Percentiles rank a stretch among this genome's conserved stretches.
Conservation (phyloP, 805 yeast species). For the Barnettozyma sp. region DNA sequence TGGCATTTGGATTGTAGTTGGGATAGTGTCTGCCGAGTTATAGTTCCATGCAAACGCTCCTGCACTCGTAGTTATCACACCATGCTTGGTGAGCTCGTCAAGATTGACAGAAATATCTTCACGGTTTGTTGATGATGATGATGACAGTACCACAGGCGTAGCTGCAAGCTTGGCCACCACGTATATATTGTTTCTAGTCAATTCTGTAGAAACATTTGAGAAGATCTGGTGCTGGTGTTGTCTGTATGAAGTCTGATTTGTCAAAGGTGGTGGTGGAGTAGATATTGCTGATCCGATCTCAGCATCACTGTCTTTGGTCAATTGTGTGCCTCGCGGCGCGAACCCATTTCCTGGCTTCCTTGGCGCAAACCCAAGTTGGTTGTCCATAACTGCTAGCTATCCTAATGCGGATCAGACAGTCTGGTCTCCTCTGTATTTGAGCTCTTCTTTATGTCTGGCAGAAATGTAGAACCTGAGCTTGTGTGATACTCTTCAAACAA, state of each 20-base stretch:
- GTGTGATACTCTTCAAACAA: too few species aligned
- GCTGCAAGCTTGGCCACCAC: constrained; percentile 52
- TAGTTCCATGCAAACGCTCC: constrained; percentile 65
- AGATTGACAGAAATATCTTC: constrained; percentile 22
- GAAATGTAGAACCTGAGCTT: too few species aligned
- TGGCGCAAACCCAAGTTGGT: neutral
- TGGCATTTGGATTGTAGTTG: constrained; percentile 49
- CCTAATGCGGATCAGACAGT: too few species aligned
- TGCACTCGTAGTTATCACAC: constrained; percentile 28
- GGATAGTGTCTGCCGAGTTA: constrained; percentile 51
- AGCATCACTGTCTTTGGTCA: neutral
- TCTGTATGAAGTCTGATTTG: constrained; percentile 6
- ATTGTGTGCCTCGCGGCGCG: constrained; percentile 6
- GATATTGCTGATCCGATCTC: constrained; percentile 4
- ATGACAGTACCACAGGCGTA: constrained; percentile 33
- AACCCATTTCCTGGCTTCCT: constrained; percentile 7
- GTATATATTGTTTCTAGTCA: constrained; percentile 53
- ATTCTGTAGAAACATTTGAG: constrained; percentile 33
- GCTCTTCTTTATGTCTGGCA: too few species aligned
- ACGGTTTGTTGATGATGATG: constrained; percentile 3
- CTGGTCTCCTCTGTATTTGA: too few species aligned
- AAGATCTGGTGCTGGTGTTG: constrained; percentile 6
- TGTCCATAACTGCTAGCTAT: neutral
- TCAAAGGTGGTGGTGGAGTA: constrained; percentile 1
- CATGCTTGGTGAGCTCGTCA: constrained; percentile 26